Conservation (phyloP, 129 eudicot species). For the Tanacetum coccineum region DNA sequence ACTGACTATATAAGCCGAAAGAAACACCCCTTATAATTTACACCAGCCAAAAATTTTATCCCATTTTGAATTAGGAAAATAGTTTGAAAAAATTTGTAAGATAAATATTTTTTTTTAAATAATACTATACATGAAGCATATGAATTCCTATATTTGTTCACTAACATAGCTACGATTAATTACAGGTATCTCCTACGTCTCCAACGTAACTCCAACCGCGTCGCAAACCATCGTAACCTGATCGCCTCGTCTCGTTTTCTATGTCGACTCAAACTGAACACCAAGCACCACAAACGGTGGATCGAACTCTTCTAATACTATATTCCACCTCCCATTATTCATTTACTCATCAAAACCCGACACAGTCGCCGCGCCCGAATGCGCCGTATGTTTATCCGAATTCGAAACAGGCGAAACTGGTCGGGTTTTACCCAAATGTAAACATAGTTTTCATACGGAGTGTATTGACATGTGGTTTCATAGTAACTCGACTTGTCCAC, state of each 20-base stretch:
- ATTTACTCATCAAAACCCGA: constrained; percentile 29
- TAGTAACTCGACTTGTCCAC: constrained; percentile 78
- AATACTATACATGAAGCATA: too few species aligned
- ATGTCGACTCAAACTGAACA: constrained; percentile 32
- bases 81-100: too few species aligned
- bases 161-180: too few species aligned
- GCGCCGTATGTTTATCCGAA: constrained; percentile 93
- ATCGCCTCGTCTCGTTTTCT: constrained; percentile 47
- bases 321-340: constrained; percentile 56
- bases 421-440: constrained; percentile 66
- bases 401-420: constrained; percentile 67
- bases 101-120: too few species aligned
- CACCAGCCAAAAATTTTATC: too few species aligned
- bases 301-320: constrained; percentile 34
- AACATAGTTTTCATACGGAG: constrained; percentile 67
- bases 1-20: too few species aligned
- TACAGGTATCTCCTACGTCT: constrained; percentile 32
- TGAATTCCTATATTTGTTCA: too few species aligned
- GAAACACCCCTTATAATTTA: too few species aligned
- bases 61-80: too few species aligned
- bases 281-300: constrained; percentile 26
- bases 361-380: constrained; percentile 39
- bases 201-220: constrained; percentile 45
- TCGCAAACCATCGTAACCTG: constrained; percentile 39
- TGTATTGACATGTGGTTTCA: constrained; percentile 95